A percentile compares a stretch with the other conserved stretches of the same genome.
These are phyloP conservation scores for Suillus weaverae DNA, from an alignment of 768 basidiomycete genomes.

Conservation along the genomic window DNA sequence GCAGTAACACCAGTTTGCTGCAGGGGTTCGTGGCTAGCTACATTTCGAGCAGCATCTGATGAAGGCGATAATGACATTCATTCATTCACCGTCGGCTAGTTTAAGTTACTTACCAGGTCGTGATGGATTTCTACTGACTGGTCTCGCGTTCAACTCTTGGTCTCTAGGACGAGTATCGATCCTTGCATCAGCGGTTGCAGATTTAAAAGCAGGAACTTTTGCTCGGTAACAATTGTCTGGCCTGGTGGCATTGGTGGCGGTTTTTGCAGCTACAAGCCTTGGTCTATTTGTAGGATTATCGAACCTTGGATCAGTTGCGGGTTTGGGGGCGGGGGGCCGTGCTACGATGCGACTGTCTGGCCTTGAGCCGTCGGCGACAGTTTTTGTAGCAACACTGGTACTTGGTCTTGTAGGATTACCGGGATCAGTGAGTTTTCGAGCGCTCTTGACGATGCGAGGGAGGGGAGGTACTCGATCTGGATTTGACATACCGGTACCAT, in stretches of 20 bases:
- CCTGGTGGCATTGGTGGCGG: neutral
- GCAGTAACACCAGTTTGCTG: neutral
- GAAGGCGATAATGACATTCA: neutral
- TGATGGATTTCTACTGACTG: neutral
- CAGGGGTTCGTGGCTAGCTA: neutral
- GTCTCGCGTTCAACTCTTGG: neutral
- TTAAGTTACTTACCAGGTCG: neutral
- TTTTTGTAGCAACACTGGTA: neutral
- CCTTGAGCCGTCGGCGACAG: neutral
- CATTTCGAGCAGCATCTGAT: neutral
- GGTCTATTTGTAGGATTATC: neutral
- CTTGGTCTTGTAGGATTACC: neutral
- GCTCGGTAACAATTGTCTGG: neutral
- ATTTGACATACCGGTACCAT: neutral
- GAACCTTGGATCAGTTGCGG: too few relatives aligned
- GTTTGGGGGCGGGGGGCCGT: too few relatives aligned
- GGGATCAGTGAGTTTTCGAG: neutral
- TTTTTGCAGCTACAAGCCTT: neutral
- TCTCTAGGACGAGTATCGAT: neutral
- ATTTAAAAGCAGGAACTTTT: neutral
- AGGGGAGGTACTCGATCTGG: neutral
- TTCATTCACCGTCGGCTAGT: neutral
- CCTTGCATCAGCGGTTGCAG: neutral
- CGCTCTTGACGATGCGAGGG: constrained; percentile 1
- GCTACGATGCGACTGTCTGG: neutral